These are phyloP conservation scores for Juglanconis oblonga DNA, from an alignment of 2,329 filamentous ascomycete species.

Conservation along the genomic window DNA sequence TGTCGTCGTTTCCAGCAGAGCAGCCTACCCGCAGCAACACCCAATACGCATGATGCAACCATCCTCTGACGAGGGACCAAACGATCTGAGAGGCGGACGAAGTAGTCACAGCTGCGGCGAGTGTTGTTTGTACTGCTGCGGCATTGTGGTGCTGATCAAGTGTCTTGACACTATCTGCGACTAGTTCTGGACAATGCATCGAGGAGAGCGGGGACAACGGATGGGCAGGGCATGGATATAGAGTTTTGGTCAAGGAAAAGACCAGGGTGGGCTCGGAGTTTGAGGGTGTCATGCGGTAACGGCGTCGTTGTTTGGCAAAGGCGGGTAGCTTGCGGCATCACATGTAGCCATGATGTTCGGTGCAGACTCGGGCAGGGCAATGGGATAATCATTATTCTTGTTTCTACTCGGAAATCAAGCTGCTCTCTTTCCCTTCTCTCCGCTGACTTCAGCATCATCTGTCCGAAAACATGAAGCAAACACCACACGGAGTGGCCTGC, in stretches of 20 bases:
- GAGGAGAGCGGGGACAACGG: not conserved
- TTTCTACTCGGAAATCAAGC: too few species aligned
- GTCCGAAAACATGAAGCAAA: too few species aligned
- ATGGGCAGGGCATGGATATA: not conserved
- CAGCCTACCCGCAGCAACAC: not conserved
- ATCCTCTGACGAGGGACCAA: not conserved
- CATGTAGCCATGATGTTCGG: too few species aligned
- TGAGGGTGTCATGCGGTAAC: too few species aligned
- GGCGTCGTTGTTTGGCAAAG: too few species aligned
- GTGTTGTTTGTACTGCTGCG: slow-evolving; percentile 10
- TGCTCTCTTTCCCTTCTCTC: too few species aligned
- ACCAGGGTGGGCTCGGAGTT: not conserved
- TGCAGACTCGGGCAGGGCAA: too few species aligned
- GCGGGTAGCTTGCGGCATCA: too few species aligned
- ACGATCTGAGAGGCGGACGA: slow-evolving; percentile 2
- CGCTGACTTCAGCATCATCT: too few species aligned
- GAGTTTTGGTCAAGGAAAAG: not conserved
- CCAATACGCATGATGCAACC: not conserved
- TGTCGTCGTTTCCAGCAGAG: not conserved
- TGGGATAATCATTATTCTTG: too few species aligned
- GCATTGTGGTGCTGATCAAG: slow-evolving; percentile 6
- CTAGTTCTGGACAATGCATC: not conserved
- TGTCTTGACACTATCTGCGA: slow-evolving; percentile 2
- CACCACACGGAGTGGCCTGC: too few species aligned
- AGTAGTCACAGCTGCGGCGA: not conserved